Evolutionary conservation across 345 rosid species (phyloP).

Genomic region (Eucalyptus tenuipes): DNA sequence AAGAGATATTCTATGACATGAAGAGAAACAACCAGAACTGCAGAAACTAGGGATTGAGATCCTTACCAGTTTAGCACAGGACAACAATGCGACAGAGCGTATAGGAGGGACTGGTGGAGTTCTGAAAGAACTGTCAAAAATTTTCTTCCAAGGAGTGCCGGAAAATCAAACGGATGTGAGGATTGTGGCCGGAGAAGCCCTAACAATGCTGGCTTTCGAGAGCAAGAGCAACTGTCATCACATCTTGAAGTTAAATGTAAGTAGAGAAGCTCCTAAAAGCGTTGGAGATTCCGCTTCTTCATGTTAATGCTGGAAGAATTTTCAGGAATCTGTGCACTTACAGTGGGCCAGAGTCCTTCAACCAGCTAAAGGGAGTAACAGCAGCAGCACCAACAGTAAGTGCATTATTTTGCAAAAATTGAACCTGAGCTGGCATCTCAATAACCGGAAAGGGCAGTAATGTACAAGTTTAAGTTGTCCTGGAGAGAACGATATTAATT

Average conservation of each 20-base stretch:
- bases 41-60: conserved; percentile 62
- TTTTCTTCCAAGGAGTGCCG: conserved; percentile 25
- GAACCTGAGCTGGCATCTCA: background rate
- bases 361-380: conserved; percentile 30
- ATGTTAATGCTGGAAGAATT: conserved; percentile 56
- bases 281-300: conserved; percentile 28
- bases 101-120: conserved; percentile 64
- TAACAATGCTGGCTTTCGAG: conserved; percentile 62
- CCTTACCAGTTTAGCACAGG: conserved; percentile 47
- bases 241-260: conserved; percentile 35
- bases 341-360: conserved; percentile 24
- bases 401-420: background rate
- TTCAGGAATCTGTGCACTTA: conserved; percentile 46
- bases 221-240: conserved; percentile 52
- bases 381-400: conserved; percentile 57
- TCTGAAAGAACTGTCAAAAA: conserved; percentile 48
- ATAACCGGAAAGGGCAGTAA: background rate
- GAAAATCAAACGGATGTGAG: conserved; percentile 18
- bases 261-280: conserved; percentile 34
- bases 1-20: conserved; percentile 47
- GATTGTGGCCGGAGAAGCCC: conserved; percentile 66
- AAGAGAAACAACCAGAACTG: conserved; percentile 30
- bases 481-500: background rate
- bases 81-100: conserved; percentile 47
- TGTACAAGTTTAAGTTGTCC: background rate